Evolutionary conservation across 768 basidiomycete species (phyloP).

Genomic region (Hydnomerulius pinastri): DNA sequence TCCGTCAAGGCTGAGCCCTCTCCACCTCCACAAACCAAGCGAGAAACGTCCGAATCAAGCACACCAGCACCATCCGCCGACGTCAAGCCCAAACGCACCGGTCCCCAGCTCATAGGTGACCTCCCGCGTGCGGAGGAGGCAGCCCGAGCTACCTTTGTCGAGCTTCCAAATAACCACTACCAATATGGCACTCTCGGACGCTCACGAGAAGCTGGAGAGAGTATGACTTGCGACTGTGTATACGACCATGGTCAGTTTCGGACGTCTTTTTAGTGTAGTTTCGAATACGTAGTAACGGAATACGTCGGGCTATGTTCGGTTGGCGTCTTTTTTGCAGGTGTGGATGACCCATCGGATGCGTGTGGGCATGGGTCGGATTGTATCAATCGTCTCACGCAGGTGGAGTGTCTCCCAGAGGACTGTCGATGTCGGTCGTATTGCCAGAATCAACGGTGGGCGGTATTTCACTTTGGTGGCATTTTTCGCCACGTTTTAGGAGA

Average conservation of each 20-base stretch:
- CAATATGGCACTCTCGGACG: conserved; percentile 86
- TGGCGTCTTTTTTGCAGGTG: conserved; percentile 44
- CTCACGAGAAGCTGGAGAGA: conserved; percentile 86
- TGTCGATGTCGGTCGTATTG: conserved; percentile 83
- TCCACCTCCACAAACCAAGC: conserved; percentile 30
- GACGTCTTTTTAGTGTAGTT: conserved; percentile 18
- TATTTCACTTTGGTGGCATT: neutral
- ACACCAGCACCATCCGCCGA: conserved; percentile 37
- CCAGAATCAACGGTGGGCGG: conserved; percentile 84
- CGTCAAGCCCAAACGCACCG: conserved; percentile 36
- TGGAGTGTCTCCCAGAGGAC: conserved; percentile 90
- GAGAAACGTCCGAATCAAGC: conserved; percentile 36
- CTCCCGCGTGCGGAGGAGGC: conserved; percentile 75
- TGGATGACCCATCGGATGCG: conserved; percentile 61
- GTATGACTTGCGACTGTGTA: conserved; percentile 93
- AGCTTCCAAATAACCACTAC: conserved; percentile 80
- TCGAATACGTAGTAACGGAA: conserved; percentile 32
- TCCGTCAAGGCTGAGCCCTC: conserved; percentile 32
- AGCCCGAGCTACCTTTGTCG: conserved; percentile 70
- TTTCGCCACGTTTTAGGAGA: neutral
- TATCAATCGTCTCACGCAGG: conserved; percentile 95
- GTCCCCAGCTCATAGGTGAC: conserved; percentile 75
- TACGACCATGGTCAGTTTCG: conserved; percentile 75
- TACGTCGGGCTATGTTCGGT: conserved; percentile 15
- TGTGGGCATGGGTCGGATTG: conserved; percentile 92